phyloP scores from a whole-genome alignment of 768 basidiomycete genomes.

The Suillus occidentalis region DNA sequence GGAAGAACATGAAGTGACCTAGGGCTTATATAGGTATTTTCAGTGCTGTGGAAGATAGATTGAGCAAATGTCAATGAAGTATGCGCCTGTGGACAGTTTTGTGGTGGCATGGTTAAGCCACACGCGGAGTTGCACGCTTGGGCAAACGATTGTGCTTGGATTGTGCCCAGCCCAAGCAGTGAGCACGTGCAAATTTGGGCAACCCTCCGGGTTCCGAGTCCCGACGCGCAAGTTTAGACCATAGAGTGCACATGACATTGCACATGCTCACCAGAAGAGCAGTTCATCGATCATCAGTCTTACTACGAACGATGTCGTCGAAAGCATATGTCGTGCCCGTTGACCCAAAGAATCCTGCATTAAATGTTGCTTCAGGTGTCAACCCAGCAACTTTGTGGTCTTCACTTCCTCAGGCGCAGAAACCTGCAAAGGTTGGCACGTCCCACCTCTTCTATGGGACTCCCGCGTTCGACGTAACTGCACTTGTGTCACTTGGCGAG shows the following conservation, averaged over 20 bases:
- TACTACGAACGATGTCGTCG: conserved; percentile 46
- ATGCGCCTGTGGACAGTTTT: background rate
- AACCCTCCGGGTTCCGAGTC: background rate
- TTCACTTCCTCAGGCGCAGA: conserved; percentile 46
- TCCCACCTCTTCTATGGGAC: conserved; percentile 65
- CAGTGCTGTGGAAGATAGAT: background rate
- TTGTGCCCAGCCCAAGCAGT: too few species aligned
- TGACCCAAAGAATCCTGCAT: conserved; percentile 44
- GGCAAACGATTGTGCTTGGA: too few species aligned
- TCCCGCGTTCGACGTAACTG: conserved; percentile 44
- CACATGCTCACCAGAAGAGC: conserved; percentile 17
- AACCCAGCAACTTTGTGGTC: conserved; percentile 54
- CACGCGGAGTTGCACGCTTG: background rate
- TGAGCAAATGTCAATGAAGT: background rate
- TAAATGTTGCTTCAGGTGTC: conserved; percentile 34
- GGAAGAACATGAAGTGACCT: background rate
- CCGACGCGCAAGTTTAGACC: conserved; percentile 1
- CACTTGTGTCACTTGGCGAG: conserved; percentile 60
- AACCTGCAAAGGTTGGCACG: conserved; percentile 59
- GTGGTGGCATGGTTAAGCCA: background rate
- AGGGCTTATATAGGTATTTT: background rate
- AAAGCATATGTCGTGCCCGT: conserved; percentile 59
- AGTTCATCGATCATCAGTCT: conserved; percentile 22
- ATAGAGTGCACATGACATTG: conserved; percentile 20
- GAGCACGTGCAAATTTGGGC: background rate